phyloP scores from a whole-genome alignment of 768 basidiomycete genomes.

The Coprinellus micaceus region DNA sequence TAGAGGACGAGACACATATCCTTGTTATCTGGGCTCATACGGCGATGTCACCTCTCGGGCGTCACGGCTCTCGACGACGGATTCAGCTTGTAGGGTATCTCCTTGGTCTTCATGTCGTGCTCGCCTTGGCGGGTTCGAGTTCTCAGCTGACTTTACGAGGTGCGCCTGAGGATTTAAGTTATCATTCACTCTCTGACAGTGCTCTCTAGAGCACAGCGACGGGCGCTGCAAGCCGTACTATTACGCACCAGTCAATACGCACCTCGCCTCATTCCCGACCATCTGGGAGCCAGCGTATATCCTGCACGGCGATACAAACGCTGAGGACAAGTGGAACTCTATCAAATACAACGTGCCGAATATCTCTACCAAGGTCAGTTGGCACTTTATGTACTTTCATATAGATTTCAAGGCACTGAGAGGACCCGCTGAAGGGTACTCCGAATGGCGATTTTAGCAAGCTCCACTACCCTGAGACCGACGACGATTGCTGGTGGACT shows the following conservation, averaged over 20 bases:
- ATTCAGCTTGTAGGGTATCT: no score
- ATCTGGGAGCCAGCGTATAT: conserved; percentile 45
- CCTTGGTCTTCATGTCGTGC: background rate
- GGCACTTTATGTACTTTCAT: background rate
- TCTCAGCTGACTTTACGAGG: background rate
- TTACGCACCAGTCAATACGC: conserved; percentile 32
- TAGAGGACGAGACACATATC: no score
- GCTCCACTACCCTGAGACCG: conserved; percentile 32
- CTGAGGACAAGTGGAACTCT: conserved; percentile 37
- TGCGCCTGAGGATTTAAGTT: background rate
- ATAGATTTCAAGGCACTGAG: background rate
- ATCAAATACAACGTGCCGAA: conserved; percentile 46
- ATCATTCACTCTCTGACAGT: background rate
- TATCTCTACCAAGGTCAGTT: conserved; percentile 38
- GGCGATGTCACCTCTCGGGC: no score
- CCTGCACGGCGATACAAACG: conserved; percentile 39
- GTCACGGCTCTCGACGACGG: no score
- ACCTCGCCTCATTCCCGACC: conserved; percentile 37
- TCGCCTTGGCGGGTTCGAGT: background rate
- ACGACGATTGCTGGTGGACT: conserved; percentile 57
- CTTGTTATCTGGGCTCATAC: no score
- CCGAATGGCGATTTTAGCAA: conserved; percentile 27
- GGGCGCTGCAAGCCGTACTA: conserved; percentile 42
- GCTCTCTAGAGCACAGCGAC: background rate
- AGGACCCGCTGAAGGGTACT: conserved; percentile 20